Conservation (phyloP, 345 rosid genomes). For the Camelina laxa region DNA sequence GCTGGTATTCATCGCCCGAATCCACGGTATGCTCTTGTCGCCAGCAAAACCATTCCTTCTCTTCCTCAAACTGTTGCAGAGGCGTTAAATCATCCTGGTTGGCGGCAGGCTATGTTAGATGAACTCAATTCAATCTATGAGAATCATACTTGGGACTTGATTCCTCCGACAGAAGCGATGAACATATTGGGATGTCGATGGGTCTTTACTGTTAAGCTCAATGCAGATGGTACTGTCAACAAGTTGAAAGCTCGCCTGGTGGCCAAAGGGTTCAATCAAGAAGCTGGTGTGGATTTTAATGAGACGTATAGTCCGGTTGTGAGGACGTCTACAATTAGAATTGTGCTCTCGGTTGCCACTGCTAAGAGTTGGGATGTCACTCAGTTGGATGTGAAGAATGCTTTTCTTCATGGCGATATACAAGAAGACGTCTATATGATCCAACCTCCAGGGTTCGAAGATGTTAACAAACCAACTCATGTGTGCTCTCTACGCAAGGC, state of each 20-base stretch:
- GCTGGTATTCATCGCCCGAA: not conserved
- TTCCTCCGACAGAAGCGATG: not conserved
- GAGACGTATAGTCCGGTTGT: not conserved
- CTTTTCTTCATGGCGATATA: not conserved
- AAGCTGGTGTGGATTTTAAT: not conserved
- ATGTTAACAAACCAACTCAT: not conserved
- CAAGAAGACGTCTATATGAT: not conserved
- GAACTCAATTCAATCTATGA: not conserved
- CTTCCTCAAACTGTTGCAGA: not conserved
- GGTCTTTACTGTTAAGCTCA: not conserved
- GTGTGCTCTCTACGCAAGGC: not conserved
- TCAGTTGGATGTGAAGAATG: not conserved
- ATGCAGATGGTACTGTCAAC: not conserved
- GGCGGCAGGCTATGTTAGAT: not conserved
- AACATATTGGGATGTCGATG: not conserved
- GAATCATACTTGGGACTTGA: not conserved
- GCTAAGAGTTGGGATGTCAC: not conserved
- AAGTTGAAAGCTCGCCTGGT: not conserved
- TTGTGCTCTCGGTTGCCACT: not conserved
- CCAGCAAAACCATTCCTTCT: not conserved
- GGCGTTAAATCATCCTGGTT: not conserved
- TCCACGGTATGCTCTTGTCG: not conserved
- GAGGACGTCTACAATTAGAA: not conserved
- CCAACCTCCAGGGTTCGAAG: not conserved
- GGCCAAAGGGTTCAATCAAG: not conserved